Percentiles rank a stretch among this genome's conserved stretches.
These are phyloP conservation scores for Colletotrichum zoysiae DNA, from an alignment of 2,329 filamentous ascomycete genomes.

Conservation along the genomic window DNA sequence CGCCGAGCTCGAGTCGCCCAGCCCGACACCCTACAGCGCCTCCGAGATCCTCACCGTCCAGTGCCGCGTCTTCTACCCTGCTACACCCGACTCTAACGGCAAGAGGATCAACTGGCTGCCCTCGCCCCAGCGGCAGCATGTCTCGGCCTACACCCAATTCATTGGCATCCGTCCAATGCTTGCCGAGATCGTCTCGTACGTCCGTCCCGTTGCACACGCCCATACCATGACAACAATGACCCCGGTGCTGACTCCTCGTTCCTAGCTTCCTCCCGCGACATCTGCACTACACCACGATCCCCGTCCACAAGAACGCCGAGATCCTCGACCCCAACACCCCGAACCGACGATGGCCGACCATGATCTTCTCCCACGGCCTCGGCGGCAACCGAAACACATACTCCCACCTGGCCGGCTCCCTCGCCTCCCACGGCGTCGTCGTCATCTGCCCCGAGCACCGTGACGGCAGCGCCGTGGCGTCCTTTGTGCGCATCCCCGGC, in stretches of 20 bases:
- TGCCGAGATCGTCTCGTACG: conserved; percentile 72
- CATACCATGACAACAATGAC: too few species aligned
- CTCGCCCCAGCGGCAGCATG: conserved; percentile 78
- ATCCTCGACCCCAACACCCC: conserved; percentile 64
- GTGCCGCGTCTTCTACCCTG: conserved; percentile 87
- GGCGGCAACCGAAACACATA: conserved; percentile 87
- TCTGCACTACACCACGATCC: conserved; percentile 79
- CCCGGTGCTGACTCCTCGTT: not conserved
- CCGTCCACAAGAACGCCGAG: conserved; percentile 77
- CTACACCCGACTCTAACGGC: conserved; percentile 63
- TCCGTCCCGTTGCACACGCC: conserved; percentile 32
- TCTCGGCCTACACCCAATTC: conserved; percentile 82
- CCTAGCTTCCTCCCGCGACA: conserved; percentile 75
- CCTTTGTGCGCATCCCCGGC: conserved; percentile 74
- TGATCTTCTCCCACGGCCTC: conserved; percentile 88
- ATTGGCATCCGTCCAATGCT: conserved; percentile 72
- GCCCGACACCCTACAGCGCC: conserved; percentile 65
- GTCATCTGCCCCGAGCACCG: conserved; percentile 87
- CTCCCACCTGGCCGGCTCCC: conserved; percentile 82
- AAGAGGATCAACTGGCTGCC: conserved; percentile 82
- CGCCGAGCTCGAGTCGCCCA: conserved; percentile 67
- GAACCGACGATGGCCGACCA: conserved; percentile 77
- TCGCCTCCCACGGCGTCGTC: conserved; percentile 84
- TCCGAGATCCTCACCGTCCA: conserved; percentile 77
- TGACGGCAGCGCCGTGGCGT: conserved; percentile 83